phyloP scores from a whole-genome alignment of 345 rosid species.

The Melaleuca quinquenervia region DNA sequence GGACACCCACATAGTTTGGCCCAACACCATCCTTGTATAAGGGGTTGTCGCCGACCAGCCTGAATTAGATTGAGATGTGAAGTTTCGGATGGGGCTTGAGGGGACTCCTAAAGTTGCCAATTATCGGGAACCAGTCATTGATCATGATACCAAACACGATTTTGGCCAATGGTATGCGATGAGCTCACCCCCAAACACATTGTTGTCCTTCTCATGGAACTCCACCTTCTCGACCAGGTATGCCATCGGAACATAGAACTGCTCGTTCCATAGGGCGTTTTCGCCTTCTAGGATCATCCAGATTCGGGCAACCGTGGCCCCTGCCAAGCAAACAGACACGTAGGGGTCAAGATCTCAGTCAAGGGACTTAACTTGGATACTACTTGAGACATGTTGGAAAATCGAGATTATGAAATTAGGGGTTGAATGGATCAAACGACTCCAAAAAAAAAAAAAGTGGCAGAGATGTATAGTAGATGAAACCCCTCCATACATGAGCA shows the following conservation, averaged over 20 bases:
- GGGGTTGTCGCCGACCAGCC: conserved; percentile 19
- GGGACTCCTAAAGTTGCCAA: conserved; percentile 9
- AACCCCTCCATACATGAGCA: no score
- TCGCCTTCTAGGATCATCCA: conserved; percentile 40
- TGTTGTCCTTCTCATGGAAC: conserved; percentile 62
- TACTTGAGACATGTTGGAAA: no score
- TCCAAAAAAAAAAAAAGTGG: no score
- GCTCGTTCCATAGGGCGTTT: conserved; percentile 57
- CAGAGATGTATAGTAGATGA: no score
- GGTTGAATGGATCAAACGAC: conserved; percentile 41
- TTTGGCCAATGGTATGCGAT: conserved; percentile 31
- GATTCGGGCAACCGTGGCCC: conserved; percentile 64
- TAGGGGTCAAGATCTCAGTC: no score
- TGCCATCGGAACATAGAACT: conserved; percentile 39
- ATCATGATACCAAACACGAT: conserved; percentile 25
- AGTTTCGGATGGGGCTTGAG: conserved; percentile 30
- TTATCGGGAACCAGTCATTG: conserved; percentile 39
- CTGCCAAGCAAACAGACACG: conserved; percentile 50
- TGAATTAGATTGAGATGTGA: conserved; percentile 31
- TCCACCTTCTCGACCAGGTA: conserved; percentile 35
- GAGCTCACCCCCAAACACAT: conserved; percentile 46
- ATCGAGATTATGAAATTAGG: no score
- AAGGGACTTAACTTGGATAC: no score
- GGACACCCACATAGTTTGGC: conserved; percentile 41
- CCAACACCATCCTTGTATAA: conserved; percentile 38